Evolutionary conservation across 768 basidiomycete genomes (phyloP).

Genomic region (Pisolithus orientalis): DNA sequence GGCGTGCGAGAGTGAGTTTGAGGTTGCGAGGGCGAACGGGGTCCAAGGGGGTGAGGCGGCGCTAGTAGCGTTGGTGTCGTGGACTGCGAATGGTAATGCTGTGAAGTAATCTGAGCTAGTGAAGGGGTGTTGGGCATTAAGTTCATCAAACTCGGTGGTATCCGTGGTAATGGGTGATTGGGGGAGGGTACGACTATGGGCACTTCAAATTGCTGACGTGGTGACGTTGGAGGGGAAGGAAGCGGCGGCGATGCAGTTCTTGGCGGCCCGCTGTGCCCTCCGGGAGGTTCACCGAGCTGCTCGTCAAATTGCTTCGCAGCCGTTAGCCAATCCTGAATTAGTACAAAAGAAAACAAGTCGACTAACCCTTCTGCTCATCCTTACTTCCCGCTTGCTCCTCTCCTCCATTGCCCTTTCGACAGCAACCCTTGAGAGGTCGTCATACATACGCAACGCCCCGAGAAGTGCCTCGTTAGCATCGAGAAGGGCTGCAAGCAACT

Average conservation of each 20-base stretch:
- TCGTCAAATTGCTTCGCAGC: constrained; percentile 19
- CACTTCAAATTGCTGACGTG: constrained; percentile 27
- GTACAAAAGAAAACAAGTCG: neutral
- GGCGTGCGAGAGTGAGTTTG: constrained; percentile 57
- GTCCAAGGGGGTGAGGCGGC: constrained; percentile 70
- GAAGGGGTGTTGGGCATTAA: constrained; percentile 12
- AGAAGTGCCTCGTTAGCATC: constrained; percentile 67
- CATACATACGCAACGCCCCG: constrained; percentile 65
- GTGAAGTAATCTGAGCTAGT: constrained; percentile 10
- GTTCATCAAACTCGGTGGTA: constrained; percentile 25
- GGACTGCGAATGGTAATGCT: constrained; percentile 20
- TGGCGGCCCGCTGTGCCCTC: constrained; percentile 20
- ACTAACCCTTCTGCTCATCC: constrained; percentile 62
- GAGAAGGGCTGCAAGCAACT: constrained; percentile 66
- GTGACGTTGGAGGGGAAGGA: constrained; percentile 18
- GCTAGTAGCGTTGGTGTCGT: constrained; percentile 38
- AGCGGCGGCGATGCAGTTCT: constrained; percentile 23
- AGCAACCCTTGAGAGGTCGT: constrained; percentile 69
- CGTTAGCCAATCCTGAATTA: neutral
- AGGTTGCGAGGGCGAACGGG: constrained; percentile 52
- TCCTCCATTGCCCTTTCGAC: constrained; percentile 52
- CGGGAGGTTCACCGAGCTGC: constrained; percentile 13
- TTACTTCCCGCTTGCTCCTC: constrained; percentile 60
- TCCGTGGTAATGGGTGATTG: constrained; percentile 34
- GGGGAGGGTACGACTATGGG: constrained; percentile 25